Conservation (phyloP, 768 basidiomycete genomes). For the Chalciporus pseudorubinellus region DNA sequence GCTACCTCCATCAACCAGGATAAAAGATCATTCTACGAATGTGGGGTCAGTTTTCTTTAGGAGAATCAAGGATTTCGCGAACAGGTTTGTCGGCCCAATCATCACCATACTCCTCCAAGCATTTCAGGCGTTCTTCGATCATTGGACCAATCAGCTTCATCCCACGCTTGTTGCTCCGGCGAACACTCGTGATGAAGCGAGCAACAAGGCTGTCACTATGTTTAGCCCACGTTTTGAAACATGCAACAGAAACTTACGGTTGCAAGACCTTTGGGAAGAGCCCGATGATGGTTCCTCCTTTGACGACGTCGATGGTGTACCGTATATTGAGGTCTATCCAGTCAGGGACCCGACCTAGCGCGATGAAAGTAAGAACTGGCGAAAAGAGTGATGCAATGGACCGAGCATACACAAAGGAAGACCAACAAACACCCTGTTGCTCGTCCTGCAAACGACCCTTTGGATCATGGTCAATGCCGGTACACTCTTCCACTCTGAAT, state of each 20-base stretch:
- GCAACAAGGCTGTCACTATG: conserved; percentile 13
- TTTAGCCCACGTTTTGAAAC: neutral
- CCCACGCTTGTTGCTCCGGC: conserved; percentile 1
- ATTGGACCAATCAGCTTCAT: conserved; percentile 26
- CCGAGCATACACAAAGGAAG: conserved; percentile 42
- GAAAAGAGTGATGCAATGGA: neutral
- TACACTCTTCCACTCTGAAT: conserved; percentile 45
- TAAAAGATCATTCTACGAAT: conserved; percentile 32
- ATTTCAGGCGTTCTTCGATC: conserved; percentile 27
- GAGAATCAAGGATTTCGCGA: conserved; percentile 1
- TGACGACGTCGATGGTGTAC: conserved; percentile 29
- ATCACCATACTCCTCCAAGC: conserved; percentile 21
- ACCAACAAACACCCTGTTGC: conserved; percentile 49
- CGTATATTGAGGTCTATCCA: conserved; percentile 34
- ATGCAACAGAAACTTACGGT: conserved; percentile 20
- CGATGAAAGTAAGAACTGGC: neutral
- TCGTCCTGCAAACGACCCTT: conserved; percentile 39
- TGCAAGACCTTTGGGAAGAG: conserved; percentile 31
- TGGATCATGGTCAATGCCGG: conserved; percentile 25
- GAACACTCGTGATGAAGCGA: conserved; percentile 11
- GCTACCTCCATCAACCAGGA: conserved; percentile 32
- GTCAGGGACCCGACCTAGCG: conserved; percentile 38
- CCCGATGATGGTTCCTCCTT: conserved; percentile 7
- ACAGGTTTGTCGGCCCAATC: conserved; percentile 35
- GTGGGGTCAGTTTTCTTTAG: neutral